phyloP scores from a whole-genome alignment of 495 filamentous ascomycete species.

The Aspergillus egyptiacus region DNA sequence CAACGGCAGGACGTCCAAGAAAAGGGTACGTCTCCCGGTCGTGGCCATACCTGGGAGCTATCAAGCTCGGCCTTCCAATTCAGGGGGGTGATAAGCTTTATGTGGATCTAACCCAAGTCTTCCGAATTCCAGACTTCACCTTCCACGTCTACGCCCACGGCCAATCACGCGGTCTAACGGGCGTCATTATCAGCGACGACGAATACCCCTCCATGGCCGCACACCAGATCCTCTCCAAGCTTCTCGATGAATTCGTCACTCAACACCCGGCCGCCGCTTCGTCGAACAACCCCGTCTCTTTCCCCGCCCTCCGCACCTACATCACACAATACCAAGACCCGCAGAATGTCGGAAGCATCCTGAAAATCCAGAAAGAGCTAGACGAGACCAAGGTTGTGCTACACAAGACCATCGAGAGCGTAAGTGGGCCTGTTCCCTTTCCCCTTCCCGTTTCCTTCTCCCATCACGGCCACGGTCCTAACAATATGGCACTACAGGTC shows the following conservation, averaged over 20 bases:
- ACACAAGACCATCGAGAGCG: slow-evolving; percentile 66
- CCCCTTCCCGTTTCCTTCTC: not conserved
- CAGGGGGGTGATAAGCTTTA: not conserved
- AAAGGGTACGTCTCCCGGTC: slow-evolving; percentile 52
- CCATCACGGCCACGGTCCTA: not conserved
- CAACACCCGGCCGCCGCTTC: slow-evolving; percentile 58
- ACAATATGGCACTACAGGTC: slow-evolving; percentile 41
- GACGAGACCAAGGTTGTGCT: slow-evolving; percentile 98
- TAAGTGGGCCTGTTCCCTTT: slow-evolving; percentile 7
- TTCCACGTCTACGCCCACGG: slow-evolving; percentile 88
- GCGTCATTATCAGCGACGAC: slow-evolving; percentile 82
- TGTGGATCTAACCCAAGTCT: not conserved
- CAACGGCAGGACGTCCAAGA: slow-evolving; percentile 89
- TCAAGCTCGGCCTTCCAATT: not conserved
- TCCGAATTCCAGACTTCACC: slow-evolving; percentile 23
- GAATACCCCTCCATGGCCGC: slow-evolving; percentile 87
- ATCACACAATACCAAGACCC: slow-evolving; percentile 88
- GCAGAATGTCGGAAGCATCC: slow-evolving; percentile 78
- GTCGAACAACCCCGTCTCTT: slow-evolving; percentile 32
- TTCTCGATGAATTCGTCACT: slow-evolving; percentile 87
- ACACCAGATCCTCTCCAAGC: slow-evolving; percentile 88
- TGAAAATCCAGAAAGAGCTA: slow-evolving; percentile 93
- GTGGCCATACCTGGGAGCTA: not conserved
- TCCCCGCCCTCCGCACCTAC: slow-evolving; percentile 74
- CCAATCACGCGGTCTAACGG: slow-evolving; percentile 67